Evolutionary conservation across 192 early-diverging fungal species (phyloP).

Genomic region (Rhizophagus prolifer): DNA sequence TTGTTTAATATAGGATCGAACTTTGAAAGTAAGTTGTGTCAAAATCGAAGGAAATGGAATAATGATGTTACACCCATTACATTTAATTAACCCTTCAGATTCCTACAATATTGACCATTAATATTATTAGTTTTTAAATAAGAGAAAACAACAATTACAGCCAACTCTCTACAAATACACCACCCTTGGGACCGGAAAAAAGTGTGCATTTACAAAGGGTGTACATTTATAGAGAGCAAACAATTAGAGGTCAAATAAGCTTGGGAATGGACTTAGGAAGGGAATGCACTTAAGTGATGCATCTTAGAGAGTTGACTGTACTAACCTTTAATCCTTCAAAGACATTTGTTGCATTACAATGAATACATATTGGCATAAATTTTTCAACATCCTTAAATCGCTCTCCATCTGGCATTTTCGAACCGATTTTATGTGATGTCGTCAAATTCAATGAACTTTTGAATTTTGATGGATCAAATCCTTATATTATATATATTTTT

Average conservation of each 20-base stretch:
- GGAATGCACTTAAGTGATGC: too few relatives aligned
- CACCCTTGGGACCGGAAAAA: too few relatives aligned
- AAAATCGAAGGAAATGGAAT: constrained; percentile 51
- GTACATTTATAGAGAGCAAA: too few relatives aligned
- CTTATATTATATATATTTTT: constrained; percentile 10
- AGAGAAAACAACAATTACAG: constrained; percentile 21
- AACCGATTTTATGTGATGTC: constrained; percentile 72
- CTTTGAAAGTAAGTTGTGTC: constrained; percentile 62
- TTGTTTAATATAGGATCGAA: constrained; percentile 63
- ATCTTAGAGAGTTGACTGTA: too few relatives aligned
- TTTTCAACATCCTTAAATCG: constrained; percentile 73
- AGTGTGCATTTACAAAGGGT: too few relatives aligned
- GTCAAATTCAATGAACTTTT: constrained; percentile 33
- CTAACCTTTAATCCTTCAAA: constrained; percentile 42
- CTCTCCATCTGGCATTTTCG: constrained; percentile 70
- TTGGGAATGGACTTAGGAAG: too few relatives aligned
- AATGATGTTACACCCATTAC: constrained; percentile 52
- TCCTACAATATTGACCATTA: constrained; percentile 20
- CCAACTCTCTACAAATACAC: too few relatives aligned
- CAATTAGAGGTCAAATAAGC: too few relatives aligned
- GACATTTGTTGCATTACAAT: constrained; percentile 52
- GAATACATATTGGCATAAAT: constrained; percentile 58
- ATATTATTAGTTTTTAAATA: too few relatives aligned
- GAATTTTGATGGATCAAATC: constrained; percentile 71
- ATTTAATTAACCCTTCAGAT: constrained; percentile 32